These are phyloP conservation scores for Fraxinus greggii DNA, from an alignment of 305 asterid species.

Conservation along the genomic window DNA sequence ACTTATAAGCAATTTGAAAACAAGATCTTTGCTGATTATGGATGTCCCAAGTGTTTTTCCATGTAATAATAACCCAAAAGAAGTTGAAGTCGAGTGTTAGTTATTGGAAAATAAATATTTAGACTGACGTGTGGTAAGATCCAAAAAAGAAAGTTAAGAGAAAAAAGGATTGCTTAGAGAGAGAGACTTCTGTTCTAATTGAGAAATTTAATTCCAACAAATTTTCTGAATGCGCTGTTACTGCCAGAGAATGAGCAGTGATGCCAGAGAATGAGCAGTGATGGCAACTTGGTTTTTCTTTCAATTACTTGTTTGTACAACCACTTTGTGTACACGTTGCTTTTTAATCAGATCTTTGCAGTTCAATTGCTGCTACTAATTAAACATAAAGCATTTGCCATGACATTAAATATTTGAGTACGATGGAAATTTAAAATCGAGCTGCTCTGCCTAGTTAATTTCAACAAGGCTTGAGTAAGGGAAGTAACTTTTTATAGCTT, in stretches of 20 bases:
- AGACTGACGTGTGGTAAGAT: background rate
- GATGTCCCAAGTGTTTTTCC: background rate
- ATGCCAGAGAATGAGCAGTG: constrained; percentile 9
- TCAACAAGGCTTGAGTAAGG: background rate
- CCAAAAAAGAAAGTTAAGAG: background rate
- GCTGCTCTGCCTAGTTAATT: background rate
- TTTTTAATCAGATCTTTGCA: background rate
- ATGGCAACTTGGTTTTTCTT: background rate
- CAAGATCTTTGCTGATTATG: background rate
- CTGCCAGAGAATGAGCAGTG: constrained; percentile 15
- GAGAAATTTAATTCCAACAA: background rate
- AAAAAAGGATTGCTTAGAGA: background rate
- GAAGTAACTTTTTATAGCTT: background rate
- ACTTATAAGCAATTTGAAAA: background rate
- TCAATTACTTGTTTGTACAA: background rate
- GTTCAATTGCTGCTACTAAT: constrained; percentile 10
- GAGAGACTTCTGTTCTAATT: constrained; percentile 1
- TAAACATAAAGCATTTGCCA: background rate
- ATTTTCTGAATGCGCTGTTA: background rate
- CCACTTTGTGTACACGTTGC: background rate
- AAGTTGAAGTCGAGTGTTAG: background rate
- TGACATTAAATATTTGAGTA: constrained; percentile 9
- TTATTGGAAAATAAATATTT: background rate
- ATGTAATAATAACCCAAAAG: background rate
- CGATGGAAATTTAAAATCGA: background rate